These are phyloP conservation scores for Penicillium salamii DNA, from an alignment of 495 filamentous ascomycete species.

Conservation along the genomic window DNA sequence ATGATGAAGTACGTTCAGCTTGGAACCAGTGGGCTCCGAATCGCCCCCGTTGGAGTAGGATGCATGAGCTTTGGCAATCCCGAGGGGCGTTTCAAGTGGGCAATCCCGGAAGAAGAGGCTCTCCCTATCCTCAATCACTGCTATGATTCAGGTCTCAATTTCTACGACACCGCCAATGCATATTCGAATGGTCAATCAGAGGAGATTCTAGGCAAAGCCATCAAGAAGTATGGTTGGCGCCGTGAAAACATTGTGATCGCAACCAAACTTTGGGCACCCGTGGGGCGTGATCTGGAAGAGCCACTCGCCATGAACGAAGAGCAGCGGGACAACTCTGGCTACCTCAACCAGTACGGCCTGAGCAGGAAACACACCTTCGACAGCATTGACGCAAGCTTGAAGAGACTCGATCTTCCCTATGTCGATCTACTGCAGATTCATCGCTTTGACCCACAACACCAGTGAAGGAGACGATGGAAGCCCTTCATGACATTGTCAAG, in stretches of 20 bases:
- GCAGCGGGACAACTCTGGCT: constrained; percentile 18
- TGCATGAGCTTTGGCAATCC: constrained; percentile 62
- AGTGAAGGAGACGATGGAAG: constrained; percentile 70
- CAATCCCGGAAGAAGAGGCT: constrained; percentile 57
- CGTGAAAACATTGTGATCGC: constrained; percentile 73
- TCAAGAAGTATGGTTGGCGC: constrained; percentile 53
- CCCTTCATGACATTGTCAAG: constrained; percentile 65
- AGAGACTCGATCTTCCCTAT: constrained; percentile 62
- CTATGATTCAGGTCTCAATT: constrained; percentile 62
- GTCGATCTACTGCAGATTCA: constrained; percentile 78
- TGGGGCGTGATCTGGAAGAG: constrained; percentile 19
- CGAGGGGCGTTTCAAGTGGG: constrained; percentile 54
- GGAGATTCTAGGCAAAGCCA: constrained; percentile 38
- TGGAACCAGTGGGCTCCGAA: constrained; percentile 62
- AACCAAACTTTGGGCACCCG: constrained; percentile 57
- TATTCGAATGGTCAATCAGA: constrained; percentile 34
- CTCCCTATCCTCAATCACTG: constrained; percentile 68
- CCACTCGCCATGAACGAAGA: constrained; percentile 21
- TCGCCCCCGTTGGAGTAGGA: constrained; percentile 66
- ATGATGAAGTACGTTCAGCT: constrained; percentile 34
- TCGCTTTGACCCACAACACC: constrained; percentile 52
- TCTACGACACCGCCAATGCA: constrained; percentile 56
- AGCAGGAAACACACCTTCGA: constrained; percentile 62
- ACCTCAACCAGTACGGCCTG: constrained; percentile 47
- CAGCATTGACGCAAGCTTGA: constrained; percentile 65